Evolutionary conservation across 345 rosid species (phyloP), one percentile per base, ranked within the genome.

Genomic region (Euphorbia tirucalli): DNA sequence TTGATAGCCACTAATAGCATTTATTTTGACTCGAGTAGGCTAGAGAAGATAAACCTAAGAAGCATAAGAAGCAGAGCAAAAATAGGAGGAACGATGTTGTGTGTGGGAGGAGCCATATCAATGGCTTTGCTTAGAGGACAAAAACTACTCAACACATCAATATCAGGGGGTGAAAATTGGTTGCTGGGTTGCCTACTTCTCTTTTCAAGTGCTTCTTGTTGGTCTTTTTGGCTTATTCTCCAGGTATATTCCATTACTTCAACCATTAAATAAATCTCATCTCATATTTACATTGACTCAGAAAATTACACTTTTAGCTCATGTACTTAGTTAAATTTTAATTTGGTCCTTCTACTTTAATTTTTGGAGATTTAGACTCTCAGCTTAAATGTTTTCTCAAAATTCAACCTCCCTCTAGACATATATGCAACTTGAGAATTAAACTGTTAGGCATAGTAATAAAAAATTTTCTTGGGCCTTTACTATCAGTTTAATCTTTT

Each of bases 121-220:
- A 90, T 90, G 93, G 85, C 89, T 24, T 71, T 93, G 69, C 82
- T 93, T 30, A 80, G 83, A 71, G 96, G 98, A 52, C 87, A 88
- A 25, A 89, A 90, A 82, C 82, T 93, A 50, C 79, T 90, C 27
- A 90, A 90, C 58, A 61, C 78, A 18, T 74, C 84, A 11, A 7
- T 78, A 7, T 52, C 71, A 32, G 69, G 66, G 4, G 66, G 54
- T 22, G 83, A 79, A 55, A 68, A 37, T 46, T 90, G 94, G 94
- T 68, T 90, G 71, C 54, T 85, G 64, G 96, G 98, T 25, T 87
- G 88, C 71, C 59, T 85, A 21, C 80, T 83, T 56, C 82, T 90
- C 65, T 86, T 90, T 35, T 84, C 78, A 68, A 87, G 91, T 71
- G 24, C 85, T 44, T 77, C 71, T 68, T 90, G 86, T 81, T 93